Conservation (phyloP, 495 filamentous ascomycete genomes). For the Neurospora sp. region DNA sequence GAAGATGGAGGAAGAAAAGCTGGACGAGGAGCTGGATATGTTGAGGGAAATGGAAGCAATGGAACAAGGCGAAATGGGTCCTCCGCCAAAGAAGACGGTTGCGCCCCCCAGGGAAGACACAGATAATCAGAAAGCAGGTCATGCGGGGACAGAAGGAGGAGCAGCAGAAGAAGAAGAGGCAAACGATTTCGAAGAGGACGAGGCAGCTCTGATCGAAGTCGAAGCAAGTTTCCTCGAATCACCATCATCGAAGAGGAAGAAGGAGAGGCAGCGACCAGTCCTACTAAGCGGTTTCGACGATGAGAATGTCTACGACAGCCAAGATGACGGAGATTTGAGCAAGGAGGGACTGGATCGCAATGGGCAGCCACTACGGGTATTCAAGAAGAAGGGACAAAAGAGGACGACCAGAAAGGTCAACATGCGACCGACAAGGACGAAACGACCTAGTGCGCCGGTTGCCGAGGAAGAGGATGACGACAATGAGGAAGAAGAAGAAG, state of each 20-base stretch:
- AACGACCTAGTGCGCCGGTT: constrained; percentile 30
- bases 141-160: neutral
- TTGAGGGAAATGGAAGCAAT: constrained; percentile 64
- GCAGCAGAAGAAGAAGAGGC: neutral
- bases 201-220: neutral
- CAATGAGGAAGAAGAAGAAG: constrained; percentile 3
- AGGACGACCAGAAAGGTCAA: constrained; percentile 69
- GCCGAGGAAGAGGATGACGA: constrained; percentile 11
- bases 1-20: constrained; percentile 65
- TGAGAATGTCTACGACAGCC: constrained; percentile 38
- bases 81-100: neutral
- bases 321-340: constrained; percentile 27
- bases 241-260: constrained; percentile 15
- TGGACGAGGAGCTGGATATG: constrained; percentile 74
- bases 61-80: constrained; percentile 24
- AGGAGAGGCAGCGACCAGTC: constrained; percentile 42
- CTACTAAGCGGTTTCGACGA: constrained; percentile 55
- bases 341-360: constrained; percentile 21
- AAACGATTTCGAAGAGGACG: neutral
- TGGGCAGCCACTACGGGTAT: constrained; percentile 48
- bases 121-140: constrained; percentile 19
- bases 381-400: constrained; percentile 92
- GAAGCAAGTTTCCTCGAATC: neutral
- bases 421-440: constrained; percentile 46
- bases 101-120: neutral